Percentiles rank a stretch among this genome's conserved stretches.
Conservation (phyloP, 2,329 filamentous ascomycete genomes). For the Monilinia fructigena region DNA sequence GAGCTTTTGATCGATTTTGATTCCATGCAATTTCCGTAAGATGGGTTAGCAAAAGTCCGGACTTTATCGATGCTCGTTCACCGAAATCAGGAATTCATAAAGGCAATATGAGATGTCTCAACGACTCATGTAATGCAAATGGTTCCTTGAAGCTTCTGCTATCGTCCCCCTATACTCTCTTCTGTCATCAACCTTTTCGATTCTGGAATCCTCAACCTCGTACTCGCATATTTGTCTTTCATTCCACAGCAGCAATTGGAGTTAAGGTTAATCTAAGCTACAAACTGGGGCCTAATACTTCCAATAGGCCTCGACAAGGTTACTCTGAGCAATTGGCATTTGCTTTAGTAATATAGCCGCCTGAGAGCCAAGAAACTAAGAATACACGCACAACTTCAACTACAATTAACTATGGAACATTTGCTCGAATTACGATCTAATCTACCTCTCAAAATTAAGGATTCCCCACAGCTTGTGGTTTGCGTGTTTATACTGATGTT, state of each 20-base stretch:
- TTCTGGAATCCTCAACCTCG: no score
- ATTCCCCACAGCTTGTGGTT: constrained; percentile 22
- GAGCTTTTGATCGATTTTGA: no score
- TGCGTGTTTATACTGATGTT: constrained; percentile 39
- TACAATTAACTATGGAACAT: constrained; percentile 26
- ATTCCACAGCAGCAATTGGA: no score
- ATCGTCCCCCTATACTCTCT: neutral
- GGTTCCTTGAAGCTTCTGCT: neutral
- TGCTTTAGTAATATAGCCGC: no score
- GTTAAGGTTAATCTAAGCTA: no score
- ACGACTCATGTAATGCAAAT: neutral
- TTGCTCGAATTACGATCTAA: constrained; percentile 36
- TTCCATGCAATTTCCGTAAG: neutral
- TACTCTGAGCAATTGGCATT: no score
- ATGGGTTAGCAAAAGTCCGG: neutral
- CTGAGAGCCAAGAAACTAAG: no score
- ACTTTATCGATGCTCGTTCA: neutral
- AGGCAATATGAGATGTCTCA: neutral
- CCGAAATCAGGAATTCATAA: neutral
- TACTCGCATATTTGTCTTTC: no score
- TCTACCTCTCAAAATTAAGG: constrained; percentile 34
- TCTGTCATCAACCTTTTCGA: neutral
- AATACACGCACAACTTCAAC: constrained; percentile 3
- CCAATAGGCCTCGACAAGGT: no score
- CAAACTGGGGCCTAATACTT: no score